These are phyloP conservation scores for Globisporangium spinosum DNA, from an alignment of 352 stramenopile species.

Conservation along the genomic window DNA sequence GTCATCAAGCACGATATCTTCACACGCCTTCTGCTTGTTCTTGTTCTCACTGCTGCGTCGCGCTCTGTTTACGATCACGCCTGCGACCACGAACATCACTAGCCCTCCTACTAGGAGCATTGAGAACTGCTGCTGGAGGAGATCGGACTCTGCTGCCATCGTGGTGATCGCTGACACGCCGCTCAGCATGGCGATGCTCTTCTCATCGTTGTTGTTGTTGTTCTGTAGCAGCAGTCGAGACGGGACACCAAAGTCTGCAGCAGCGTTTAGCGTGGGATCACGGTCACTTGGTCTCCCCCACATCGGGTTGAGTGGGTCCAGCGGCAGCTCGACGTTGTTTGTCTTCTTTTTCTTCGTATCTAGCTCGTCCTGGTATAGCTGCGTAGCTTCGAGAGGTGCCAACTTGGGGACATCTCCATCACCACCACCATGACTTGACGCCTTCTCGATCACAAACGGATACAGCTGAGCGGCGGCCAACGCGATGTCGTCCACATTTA, in stretches of 20 bases:
- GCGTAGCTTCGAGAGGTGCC: neutral
- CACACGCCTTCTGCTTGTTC: neutral
- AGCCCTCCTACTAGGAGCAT: neutral
- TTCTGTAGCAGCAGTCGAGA: neutral
- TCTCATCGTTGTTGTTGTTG: neutral
- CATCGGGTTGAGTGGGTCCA: neutral
- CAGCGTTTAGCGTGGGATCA: neutral
- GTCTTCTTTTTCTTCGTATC: neutral
- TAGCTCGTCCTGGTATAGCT: neutral
- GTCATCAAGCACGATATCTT: neutral
- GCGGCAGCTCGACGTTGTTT: neutral
- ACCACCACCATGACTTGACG: neutral
- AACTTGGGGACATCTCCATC: neutral
- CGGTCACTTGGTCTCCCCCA: conserved; percentile 4
- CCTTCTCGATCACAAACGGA: conserved; percentile 3
- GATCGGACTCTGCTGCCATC: neutral
- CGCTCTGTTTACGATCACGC: neutral
- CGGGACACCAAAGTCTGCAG: conserved; percentile 3
- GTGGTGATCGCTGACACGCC: neutral
- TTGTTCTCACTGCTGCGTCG: neutral
- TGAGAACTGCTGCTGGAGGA: neutral
- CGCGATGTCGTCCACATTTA: neutral
- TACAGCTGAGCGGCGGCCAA: neutral
- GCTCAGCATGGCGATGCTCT: neutral
- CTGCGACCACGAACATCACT: neutral